Evolutionary conservation across 805 yeast species (phyloP).

Genomic region (Jamesozyma gamospora): DNA sequence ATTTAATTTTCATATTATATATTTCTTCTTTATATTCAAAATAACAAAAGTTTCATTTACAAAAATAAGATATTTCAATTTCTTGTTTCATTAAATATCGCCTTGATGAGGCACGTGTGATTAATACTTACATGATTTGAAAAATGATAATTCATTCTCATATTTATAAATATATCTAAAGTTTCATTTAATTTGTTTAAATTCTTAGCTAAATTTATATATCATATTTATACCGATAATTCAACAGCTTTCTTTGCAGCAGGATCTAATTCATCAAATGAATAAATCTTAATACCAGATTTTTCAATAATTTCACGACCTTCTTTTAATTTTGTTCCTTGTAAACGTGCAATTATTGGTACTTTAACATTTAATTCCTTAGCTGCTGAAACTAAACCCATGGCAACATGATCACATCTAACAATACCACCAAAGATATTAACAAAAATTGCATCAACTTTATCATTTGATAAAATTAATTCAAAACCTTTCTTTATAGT

Average conservation of each 20-base stretch:
- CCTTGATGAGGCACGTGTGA: too few relatives aligned
- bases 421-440: conserved; percentile 99
- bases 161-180: too few relatives aligned
- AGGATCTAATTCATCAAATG: conserved; percentile 86
- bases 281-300: conserved; percentile 87
- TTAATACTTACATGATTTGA: too few relatives aligned
- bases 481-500: conserved; percentile 95
- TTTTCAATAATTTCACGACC: conserved; percentile 79
- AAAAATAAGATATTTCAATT: too few relatives aligned
- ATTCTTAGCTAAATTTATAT: not conserved
- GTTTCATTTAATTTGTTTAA: too few relatives aligned
- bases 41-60: too few relatives aligned
- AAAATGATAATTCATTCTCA: too few relatives aligned
- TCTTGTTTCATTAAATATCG: too few relatives aligned
- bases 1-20: too few relatives aligned
- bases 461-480: conserved; percentile 79
- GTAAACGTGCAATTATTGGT: conserved; percentile 96
- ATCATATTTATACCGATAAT: conserved; percentile 37
- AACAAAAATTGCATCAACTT: conserved; percentile 91
- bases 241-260: conserved; percentile 94
- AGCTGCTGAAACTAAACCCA: conserved; percentile 92
- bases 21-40: too few relatives aligned
- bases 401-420: conserved; percentile 97
- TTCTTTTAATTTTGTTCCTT: conserved; percentile 89
- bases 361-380: conserved; percentile 81